Conservation (phyloP, 2,329 filamentous ascomycete species). For the Phyllosticta citribraziliensis region DNA sequence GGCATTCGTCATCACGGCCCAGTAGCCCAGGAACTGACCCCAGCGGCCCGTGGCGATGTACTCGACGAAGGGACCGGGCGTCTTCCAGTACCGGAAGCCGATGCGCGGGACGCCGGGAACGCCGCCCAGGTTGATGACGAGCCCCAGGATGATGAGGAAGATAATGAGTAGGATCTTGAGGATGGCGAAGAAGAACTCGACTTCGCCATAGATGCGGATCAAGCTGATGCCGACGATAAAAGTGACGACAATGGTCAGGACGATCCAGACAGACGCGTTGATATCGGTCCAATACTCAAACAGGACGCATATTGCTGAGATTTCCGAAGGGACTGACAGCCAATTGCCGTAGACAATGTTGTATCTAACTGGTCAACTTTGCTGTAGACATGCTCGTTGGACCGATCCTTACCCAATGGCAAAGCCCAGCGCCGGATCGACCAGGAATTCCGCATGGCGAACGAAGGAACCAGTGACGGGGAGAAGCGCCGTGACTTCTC, state of each 20-base stretch:
- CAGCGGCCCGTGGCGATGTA: slow-evolving; percentile 45
- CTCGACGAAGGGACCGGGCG: slow-evolving; percentile 51
- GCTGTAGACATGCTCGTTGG: not conserved
- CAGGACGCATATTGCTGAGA: slow-evolving; percentile 20
- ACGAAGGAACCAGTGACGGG: slow-evolving; percentile 44
- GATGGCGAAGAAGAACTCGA: slow-evolving; percentile 36
- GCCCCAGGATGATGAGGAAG: slow-evolving; percentile 36
- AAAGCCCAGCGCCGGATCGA: slow-evolving; percentile 37
- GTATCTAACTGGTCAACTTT: not conserved
- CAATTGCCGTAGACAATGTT: slow-evolving; percentile 18
- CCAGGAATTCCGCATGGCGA: slow-evolving; percentile 40
- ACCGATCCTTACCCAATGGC: slow-evolving; percentile 16
- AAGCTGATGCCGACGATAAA: slow-evolving; percentile 24
- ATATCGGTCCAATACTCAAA: slow-evolving; percentile 23
- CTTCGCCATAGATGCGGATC: slow-evolving; percentile 30
- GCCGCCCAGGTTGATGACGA: slow-evolving; percentile 37
- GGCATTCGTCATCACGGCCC: slow-evolving; percentile 41
- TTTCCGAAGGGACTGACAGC: slow-evolving; percentile 23
- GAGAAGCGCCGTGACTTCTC: slow-evolving; percentile 42
- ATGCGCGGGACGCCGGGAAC: slow-evolving; percentile 33
- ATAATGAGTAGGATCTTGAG: slow-evolving; percentile 39
- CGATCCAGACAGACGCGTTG: slow-evolving; percentile 25
- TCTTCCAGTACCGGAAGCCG: slow-evolving; percentile 37
- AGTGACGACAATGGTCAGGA: slow-evolving; percentile 23
- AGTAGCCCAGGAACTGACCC: slow-evolving; percentile 52